These are phyloP conservation scores for Verticillium klebahnii DNA, from an alignment of 2,329 filamentous ascomycete genomes.

Conservation along the genomic window DNA sequence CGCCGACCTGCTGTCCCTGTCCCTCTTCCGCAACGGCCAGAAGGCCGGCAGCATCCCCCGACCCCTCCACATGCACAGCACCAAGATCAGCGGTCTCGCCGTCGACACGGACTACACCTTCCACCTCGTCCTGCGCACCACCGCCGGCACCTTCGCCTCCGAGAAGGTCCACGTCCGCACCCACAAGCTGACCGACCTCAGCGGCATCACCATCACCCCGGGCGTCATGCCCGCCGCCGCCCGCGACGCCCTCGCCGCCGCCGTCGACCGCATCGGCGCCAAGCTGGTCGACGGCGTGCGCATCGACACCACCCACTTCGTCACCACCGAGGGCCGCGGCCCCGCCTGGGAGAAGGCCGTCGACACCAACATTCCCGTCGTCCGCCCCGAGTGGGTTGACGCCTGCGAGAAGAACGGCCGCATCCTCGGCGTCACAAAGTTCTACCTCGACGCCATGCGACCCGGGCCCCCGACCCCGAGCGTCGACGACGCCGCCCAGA, in stretches of 20 bases:
- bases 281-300: slow-evolving; percentile 86
- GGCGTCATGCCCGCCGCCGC: slow-evolving; percentile 73
- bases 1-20: slow-evolving; percentile 82
- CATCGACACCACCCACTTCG: slow-evolving; percentile 98
- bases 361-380: slow-evolving; percentile 96
- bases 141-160: slow-evolving; percentile 79
- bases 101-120: slow-evolving; percentile 96
- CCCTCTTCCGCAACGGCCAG: slow-evolving; percentile 90
- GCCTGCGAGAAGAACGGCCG: slow-evolving; percentile 92
- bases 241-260: slow-evolving; percentile 67
- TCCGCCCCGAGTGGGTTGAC: slow-evolving; percentile 94
- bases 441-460: slow-evolving; percentile 80
- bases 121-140: slow-evolving; percentile 86
- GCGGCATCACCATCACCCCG: slow-evolving; percentile 89
- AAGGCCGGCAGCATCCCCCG: slow-evolving; percentile 94
- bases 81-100: slow-evolving; percentile 94
- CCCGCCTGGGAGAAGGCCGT: slow-evolving; percentile 92
- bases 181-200: slow-evolving; percentile 98
- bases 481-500: slow-evolving; percentile 25
- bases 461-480: slow-evolving; percentile 31
- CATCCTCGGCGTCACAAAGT: slow-evolving; percentile 90
- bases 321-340: slow-evolving; percentile 89
- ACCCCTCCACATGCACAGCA: slow-evolving; percentile 82
- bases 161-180: slow-evolving; percentile 83
- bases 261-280: slow-evolving; percentile 84